Conservation (phyloP, 78 protist genomes). For the Dictyostelium firmibasis region DNA sequence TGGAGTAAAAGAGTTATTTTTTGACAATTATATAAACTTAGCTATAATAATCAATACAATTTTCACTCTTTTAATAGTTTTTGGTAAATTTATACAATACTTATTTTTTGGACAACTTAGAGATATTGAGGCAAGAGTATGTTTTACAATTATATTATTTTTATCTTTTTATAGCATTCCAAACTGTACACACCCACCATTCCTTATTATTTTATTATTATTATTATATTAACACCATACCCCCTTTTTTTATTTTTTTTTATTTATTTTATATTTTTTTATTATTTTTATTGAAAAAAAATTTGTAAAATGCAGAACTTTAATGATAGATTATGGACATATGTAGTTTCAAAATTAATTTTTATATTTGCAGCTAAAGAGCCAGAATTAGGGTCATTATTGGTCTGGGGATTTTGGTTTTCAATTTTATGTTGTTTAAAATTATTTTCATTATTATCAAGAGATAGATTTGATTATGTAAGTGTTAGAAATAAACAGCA, state of each 20-base stretch:
- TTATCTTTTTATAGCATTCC: no score
- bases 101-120: constrained; percentile 69
- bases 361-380: constrained; percentile 78
- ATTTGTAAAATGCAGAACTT: constrained; percentile 21
- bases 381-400: constrained; percentile 9
- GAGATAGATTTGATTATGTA: constrained; percentile 85
- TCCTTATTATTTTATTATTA: background rate
- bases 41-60: constrained; percentile 48
- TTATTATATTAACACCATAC: background rate
- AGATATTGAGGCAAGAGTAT: constrained; percentile 70
- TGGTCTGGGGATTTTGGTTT: constrained; percentile 82
- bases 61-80: constrained; percentile 36
- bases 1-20: background rate
- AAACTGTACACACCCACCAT: no score
- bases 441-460: constrained; percentile 75
- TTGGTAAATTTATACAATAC: constrained; percentile 78
- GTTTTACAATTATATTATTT: background rate
- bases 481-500: background rate
- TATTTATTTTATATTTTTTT: background rate
- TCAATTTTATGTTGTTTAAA: constrained; percentile 75
- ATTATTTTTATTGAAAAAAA: background rate
- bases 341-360: constrained; percentile 67
- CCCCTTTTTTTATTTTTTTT: background rate
- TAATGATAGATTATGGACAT: constrained; percentile 68
- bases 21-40: constrained; percentile 7